Conservation (phyloP, 2,329 filamentous ascomycete species). For the Magnaporthiopsis incrustans region DNA sequence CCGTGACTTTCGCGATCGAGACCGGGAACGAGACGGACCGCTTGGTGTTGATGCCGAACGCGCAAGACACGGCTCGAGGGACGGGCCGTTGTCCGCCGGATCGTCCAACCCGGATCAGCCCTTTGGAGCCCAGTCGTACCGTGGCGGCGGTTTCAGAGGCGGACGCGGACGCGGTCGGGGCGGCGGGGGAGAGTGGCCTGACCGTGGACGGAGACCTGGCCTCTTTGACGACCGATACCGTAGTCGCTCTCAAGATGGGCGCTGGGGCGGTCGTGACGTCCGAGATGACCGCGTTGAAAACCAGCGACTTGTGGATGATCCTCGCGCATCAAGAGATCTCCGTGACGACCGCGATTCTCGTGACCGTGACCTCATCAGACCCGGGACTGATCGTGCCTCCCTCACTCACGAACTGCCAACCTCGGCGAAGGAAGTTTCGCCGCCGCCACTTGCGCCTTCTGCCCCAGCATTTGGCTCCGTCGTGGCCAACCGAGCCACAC, state of each 20-base stretch:
- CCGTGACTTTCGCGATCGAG: conserved; percentile 17
- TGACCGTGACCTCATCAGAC: conserved; percentile 38
- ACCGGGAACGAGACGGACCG: conserved; percentile 36
- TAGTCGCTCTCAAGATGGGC: conserved; percentile 58
- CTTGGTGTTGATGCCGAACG: conserved; percentile 60
- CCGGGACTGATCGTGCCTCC: conserved; percentile 43
- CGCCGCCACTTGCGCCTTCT: conserved; percentile 48
- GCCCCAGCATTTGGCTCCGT: conserved; percentile 49
- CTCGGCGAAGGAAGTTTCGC: conserved; percentile 43
- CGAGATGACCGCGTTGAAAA: conserved; percentile 29
- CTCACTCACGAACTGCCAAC: conserved; percentile 38
- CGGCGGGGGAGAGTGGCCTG: conserved; percentile 39
- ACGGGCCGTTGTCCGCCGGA: conserved; percentile 64
- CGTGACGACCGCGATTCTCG: conserved; percentile 39
- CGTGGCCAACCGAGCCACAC: conserved; percentile 35
- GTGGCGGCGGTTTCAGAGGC: conserved; percentile 42
- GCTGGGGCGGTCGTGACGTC: conserved; percentile 34
- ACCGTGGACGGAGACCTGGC: conserved; percentile 31
- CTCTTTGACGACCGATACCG: conserved; percentile 54
- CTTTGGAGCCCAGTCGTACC: conserved; percentile 45
- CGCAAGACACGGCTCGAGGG: conserved; percentile 60
- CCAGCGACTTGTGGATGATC: conserved; percentile 2
- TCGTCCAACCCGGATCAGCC: conserved; percentile 62
- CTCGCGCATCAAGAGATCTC: conserved; percentile 28
- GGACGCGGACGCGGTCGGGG: conserved; percentile 49